Evolutionary conservation across 208 protist species (phyloP).

Genomic region (Perkinsela sp.): DNA sequence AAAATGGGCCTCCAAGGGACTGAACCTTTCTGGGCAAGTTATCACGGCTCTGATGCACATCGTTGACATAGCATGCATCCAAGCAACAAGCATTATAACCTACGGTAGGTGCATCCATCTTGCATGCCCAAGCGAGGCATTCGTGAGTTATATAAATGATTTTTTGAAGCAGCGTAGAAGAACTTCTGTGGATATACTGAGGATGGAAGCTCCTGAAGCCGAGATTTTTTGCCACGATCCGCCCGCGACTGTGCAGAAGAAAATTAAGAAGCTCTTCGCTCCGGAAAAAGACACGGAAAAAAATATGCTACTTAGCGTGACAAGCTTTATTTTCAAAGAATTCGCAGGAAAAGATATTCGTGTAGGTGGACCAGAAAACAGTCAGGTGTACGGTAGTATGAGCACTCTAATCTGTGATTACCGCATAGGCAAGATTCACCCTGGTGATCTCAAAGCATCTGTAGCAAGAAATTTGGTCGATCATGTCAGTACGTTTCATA

Average conservation of each 20-base stretch:
- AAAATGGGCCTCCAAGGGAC: conserved; percentile 12
- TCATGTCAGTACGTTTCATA: no score
- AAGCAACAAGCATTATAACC: conserved; percentile 30
- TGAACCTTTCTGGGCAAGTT: conserved; percentile 42
- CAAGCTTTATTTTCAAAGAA: conserved; percentile 13
- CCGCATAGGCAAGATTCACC: conserved; percentile 33
- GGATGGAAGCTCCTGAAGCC: conserved; percentile 65
- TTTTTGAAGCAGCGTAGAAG: conserved; percentile 25
- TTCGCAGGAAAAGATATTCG: conserved; percentile 7
- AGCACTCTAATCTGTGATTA: conserved; percentile 22
- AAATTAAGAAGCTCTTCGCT: conserved; percentile 84
- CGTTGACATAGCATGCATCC: conserved; percentile 15
- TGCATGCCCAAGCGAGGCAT: conserved; percentile 14
- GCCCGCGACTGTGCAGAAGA: conserved; percentile 62
- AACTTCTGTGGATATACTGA: conserved; percentile 9
- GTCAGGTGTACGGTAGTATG: conserved; percentile 15
- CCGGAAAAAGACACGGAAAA: conserved; percentile 48
- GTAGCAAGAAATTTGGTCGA: conserved; percentile 31
- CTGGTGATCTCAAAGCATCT: conserved; percentile 58
- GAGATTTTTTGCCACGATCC: conserved; percentile 88
- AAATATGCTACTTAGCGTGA: conserved; percentile 56
- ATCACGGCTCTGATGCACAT: conserved; percentile 47
- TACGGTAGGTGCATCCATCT: conserved; percentile 14
- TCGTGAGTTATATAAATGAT: conserved; percentile 15
- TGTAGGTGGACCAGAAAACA: conserved; percentile 21